Evolutionary conservation across 1,139 yeast species (phyloP), one percentile per base, ranked within the genome.

Genomic region (Taphrina deformans): DNA sequence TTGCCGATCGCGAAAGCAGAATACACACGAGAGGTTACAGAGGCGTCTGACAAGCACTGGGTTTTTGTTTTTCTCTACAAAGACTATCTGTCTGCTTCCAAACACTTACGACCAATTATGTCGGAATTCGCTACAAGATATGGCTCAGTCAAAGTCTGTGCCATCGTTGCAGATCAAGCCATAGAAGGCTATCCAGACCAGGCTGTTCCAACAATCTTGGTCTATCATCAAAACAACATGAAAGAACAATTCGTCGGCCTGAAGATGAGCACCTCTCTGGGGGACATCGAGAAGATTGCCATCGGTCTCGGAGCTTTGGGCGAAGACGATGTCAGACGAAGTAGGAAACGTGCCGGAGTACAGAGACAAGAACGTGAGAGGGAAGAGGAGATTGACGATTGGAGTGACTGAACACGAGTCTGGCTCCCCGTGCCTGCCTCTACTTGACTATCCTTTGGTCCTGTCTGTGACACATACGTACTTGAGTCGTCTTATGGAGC

Each of bases 121-220:
- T 45, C 74, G 7, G 74, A 77, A 35, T 72, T 84, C 50, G 89
- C 95, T 0, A 69, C 73, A 0, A 85, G 82, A 70, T 88, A 81
- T 71, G 83, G 85, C n/a, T 97, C 93, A 71, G 77, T 93, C 72
- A 93, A 93, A 76, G 87, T 93, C 73, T 93, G 92, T 52, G 97
- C 93, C 70, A 93, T 93, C 61, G 88, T 89, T 14, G 97, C 89
- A 23, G 82, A 84, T 68, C 85, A 97, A 75, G 96, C 97, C 67
- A 88, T 92, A 69, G 98, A 92, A 72, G 85, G 87, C 73, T 93
- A 92, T 74, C 97, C 98, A 0, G 92, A 89, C 33, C 75, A 83
- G 46, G 92, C 89, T 76, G 88, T 96, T 72, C 99, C 99, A 1
- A 95, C 99, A 0, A 78, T 93, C 23, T 80, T 93, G 55, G 83